These are phyloP conservation scores for Fusarium sp. DNA, from an alignment of 2,329 filamentous ascomycete species.

Conservation along the genomic window DNA sequence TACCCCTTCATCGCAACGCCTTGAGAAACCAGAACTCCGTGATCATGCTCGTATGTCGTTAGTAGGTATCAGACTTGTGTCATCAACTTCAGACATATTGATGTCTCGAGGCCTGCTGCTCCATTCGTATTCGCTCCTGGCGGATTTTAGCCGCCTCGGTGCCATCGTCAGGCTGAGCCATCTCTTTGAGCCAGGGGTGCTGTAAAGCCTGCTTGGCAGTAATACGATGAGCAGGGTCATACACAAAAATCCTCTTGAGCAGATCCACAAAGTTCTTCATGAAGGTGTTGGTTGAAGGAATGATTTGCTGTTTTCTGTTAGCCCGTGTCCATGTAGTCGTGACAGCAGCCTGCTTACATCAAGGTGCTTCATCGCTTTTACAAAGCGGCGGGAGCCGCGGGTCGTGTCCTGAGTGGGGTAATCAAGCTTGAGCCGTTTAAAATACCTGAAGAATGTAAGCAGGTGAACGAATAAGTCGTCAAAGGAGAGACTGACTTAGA, in stretches of 20 bases:
- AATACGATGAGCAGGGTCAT: conserved; percentile 75
- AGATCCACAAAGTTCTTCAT: conserved; percentile 75
- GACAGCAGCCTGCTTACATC: conserved; percentile 61
- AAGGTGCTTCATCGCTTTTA: conserved; percentile 80
- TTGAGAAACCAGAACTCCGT: conserved; percentile 50
- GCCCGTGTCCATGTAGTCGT: background rate
- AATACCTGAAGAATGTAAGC: conserved; percentile 67
- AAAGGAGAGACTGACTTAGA: conserved; percentile 67
- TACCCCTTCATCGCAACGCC: conserved; percentile 47
- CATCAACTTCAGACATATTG: conserved; percentile 48
- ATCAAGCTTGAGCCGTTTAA: conserved; percentile 75
- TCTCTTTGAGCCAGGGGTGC: conserved; percentile 78
- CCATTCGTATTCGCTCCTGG: conserved; percentile 63
- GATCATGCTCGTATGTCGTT: conserved; percentile 54
- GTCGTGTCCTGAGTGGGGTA: conserved; percentile 76
- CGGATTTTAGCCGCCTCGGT: conserved; percentile 78
- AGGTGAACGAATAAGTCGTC: background rate
- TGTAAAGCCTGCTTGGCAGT: conserved; percentile 76
- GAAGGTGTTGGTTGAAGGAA: conserved; percentile 72
- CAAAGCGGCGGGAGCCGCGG: conserved; percentile 75
- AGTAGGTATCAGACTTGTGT: conserved; percentile 40
- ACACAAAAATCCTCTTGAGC: conserved; percentile 76
- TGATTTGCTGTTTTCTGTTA: conserved; percentile 69
- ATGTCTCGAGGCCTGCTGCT: conserved; percentile 54
- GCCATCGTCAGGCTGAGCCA: conserved; percentile 74